Evolutionary conservation across 202 grass and related monocot genomes (phyloP), one percentile per base, ranked within the genome.

Genomic region (Digitaria exilis): DNA sequence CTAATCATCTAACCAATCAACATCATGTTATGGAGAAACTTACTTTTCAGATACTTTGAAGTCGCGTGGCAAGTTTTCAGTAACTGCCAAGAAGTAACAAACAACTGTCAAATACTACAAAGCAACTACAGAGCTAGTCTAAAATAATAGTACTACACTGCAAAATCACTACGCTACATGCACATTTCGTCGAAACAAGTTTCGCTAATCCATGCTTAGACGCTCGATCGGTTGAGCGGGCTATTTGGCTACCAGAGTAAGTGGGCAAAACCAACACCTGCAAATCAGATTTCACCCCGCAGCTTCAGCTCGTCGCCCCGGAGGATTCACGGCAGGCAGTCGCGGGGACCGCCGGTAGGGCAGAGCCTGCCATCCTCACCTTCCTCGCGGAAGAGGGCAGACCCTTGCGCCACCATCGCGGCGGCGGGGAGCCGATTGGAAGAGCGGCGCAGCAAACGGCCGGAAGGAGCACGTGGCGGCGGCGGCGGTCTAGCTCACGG

Each of bases 21-120:
- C 29, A 77, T 14, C 11, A 18, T 39, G 19, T 44, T 62, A 45
- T 2, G 17, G 26, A 61, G 21, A 1, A 51, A 87, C 96, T 79
- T 92, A 98, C 96, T 90, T 88, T 90, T 98, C 85, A 98, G 65
- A 83, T 80, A 87, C 61, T 90, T 84, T 5, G 87, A 84, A 34
- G 92, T 91, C 52, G 80, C 78, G 51, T 84, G 87, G 42, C 85
- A 87, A 4, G 92, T 90, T 89, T 95, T 98, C 84, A 98, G 61
- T 39, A 95, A 73, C 96, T 98, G 87, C 6, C 18, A 82, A 86
- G 29, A 9, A 67, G 72, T 19, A 92, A 35, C 32, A 72, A 76
- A 28, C 6, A 73, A 50, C 0, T 4, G 10, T 32, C 0, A 57
- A 57, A 12, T 17, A 72, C 8, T 19, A 60, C n/a, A 26, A 62